A percentile compares a stretch with the other conserved stretches of the same genome.
These are phyloP conservation scores for Colletotrichum sp. DNA, from an alignment of 2,329 filamentous ascomycete genomes.

Conservation along the genomic window DNA sequence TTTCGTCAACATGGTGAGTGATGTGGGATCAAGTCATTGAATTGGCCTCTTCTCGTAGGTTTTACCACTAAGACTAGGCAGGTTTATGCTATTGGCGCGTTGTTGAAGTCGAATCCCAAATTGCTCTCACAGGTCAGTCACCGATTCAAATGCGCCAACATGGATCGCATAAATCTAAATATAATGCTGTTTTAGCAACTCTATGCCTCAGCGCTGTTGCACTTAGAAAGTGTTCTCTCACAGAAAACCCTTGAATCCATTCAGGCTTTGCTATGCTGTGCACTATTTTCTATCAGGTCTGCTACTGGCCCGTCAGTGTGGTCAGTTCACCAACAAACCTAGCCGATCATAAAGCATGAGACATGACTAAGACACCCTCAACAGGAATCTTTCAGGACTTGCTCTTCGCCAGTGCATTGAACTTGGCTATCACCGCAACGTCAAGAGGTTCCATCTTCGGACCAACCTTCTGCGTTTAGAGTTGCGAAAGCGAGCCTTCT, in stretches of 20 bases:
- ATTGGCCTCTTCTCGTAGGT: background rate
- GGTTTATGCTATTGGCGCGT: slow-evolving; percentile 21
- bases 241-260: slow-evolving; percentile 30
- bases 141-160: background rate
- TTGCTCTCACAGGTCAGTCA: slow-evolving; percentile 17
- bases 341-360: no score
- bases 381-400: slow-evolving; percentile 30
- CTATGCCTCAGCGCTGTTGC: slow-evolving; percentile 24
- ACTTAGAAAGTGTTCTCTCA: slow-evolving; percentile 18
- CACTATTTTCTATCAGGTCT: slow-evolving; percentile 31
- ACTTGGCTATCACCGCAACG: slow-evolving; percentile 32
- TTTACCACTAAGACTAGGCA: background rate
- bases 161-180: background rate
- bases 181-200: slow-evolving; percentile 2
- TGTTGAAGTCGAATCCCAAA: background rate
- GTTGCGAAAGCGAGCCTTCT: slow-evolving; percentile 13
- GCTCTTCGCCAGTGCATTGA: slow-evolving; percentile 37
- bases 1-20: slow-evolving; percentile 24
- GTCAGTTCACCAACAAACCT: background rate
- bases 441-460: background rate
- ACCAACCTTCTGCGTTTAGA: background rate
- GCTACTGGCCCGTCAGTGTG: slow-evolving; percentile 29
- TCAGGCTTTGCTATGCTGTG: slow-evolving; percentile 32
- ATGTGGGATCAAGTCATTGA: background rate
- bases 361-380: no score